Conservation (phyloP, 306 rosid species). For the Vigna reflexopilosa region DNA sequence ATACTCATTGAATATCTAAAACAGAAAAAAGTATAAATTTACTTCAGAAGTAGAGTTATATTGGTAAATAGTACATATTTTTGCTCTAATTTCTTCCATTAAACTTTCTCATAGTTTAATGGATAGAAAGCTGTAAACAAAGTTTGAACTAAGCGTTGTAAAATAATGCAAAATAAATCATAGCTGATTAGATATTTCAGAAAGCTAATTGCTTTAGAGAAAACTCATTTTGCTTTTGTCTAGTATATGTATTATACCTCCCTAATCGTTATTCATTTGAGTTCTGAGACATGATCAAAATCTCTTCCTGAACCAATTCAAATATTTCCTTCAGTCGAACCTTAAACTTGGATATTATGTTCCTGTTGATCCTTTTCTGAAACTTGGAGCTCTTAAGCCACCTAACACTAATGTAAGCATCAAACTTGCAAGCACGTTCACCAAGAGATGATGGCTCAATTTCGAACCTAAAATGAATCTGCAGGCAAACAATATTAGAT, state of each 20-base stretch:
- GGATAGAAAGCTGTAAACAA: too few species aligned
- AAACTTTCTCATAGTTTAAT: too few species aligned
- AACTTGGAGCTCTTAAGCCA: conserved; percentile 77
- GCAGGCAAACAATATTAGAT: conserved; percentile 24
- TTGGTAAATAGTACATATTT: too few species aligned
- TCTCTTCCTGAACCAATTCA: conserved; percentile 66
- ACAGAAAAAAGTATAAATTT: too few species aligned
- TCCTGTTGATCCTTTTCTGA: conserved; percentile 65
- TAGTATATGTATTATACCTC: neutral
- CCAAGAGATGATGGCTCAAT: conserved; percentile 62
- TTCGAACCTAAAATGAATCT: conserved; percentile 73
- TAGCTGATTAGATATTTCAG: too few species aligned
- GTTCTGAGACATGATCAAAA: conserved; percentile 44
- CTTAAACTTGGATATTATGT: conserved; percentile 63
- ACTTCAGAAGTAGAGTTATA: too few species aligned
- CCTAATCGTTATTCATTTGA: neutral
- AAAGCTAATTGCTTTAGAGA: too few species aligned
- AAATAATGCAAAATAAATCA: too few species aligned
- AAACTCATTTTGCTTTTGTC: conserved; percentile 1
- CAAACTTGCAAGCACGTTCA: conserved; percentile 66
- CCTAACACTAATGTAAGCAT: conserved; percentile 55
- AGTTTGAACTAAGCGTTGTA: too few species aligned
- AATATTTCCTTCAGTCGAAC: conserved; percentile 57
- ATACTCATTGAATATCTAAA: too few species aligned
- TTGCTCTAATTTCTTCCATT: too few species aligned